phyloP scores from a whole-genome alignment of 140 eudicot species.

The Stevia rebaudiana region DNA sequence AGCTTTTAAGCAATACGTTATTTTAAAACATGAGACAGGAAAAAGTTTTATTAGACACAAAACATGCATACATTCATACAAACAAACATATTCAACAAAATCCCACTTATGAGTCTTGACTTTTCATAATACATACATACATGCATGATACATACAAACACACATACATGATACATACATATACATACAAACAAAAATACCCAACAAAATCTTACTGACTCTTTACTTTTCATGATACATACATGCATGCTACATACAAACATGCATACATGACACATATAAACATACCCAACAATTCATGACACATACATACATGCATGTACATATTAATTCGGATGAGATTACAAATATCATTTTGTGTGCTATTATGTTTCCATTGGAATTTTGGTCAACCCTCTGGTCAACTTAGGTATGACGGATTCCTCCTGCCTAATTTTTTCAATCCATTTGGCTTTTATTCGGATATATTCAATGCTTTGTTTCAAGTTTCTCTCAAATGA shows the following conservation, averaged over 20 bases:
- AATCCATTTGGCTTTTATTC: constrained; percentile 43
- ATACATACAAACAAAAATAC: no score
- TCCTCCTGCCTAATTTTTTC: constrained; percentile 42
- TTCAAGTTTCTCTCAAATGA: constrained; percentile 42
- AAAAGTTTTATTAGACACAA: background rate
- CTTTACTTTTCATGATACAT: no score
- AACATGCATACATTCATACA: background rate
- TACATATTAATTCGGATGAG: no score
- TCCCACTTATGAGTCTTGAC: no score
- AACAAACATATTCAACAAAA: no score
- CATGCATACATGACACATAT: background rate
- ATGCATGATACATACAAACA: background rate
- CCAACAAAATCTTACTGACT: no score
- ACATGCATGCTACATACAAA: background rate
- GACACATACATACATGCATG: no score
- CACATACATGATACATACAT: no score
- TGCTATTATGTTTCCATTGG: constrained; percentile 15
- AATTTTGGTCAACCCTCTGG: constrained; percentile 33
- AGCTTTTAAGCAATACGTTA: background rate
- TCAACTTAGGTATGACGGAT: constrained; percentile 33
- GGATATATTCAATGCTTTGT: constrained; percentile 50
- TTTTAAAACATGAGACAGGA: no score
- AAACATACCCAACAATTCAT: no score
- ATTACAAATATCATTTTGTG: background rate
- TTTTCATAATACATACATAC: background rate